phyloP scores from a whole-genome alignment of 225 moss, liverwort and hornwort species.

The Neckera pumila region DNA sequence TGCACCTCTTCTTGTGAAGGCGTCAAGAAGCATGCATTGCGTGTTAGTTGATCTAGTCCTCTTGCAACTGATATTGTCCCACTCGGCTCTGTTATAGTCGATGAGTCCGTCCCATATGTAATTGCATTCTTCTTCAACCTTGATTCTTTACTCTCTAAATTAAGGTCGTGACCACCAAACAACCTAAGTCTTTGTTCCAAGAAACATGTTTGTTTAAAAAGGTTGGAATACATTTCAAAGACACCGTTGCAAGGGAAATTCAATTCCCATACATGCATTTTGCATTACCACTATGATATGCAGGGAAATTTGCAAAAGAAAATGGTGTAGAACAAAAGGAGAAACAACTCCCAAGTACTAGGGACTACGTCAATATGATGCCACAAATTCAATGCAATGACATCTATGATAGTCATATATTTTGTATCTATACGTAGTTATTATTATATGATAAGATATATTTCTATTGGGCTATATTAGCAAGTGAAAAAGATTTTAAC shows the following conservation, averaged over 20 bases:
- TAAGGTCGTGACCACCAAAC: neutral
- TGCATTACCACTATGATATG: neutral
- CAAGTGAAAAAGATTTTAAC: neutral
- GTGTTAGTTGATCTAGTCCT: too few relatives aligned
- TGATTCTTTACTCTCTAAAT: neutral
- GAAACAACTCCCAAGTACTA: neutral
- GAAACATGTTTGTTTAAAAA: neutral
- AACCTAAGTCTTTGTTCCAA: fast-evolving
- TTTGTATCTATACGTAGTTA: too few relatives aligned
- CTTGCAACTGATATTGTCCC: too few relatives aligned
- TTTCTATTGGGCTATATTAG: neutral
- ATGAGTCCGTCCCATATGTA: too few relatives aligned
- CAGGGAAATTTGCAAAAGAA: too few relatives aligned
- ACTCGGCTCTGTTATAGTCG: too few relatives aligned
- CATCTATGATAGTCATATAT: fast-evolving
- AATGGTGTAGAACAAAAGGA: neutral
- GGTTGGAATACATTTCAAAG: neutral
- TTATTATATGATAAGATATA: neutral
- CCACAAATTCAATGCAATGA: neutral
- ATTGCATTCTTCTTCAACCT: neutral
- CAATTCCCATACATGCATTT: fast-evolving
- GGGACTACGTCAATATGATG: fast-evolving
- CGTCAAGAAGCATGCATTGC: too few relatives aligned
- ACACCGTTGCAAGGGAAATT: too few relatives aligned
- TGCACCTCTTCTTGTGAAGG: too few relatives aligned